Evolutionary conservation across 2,329 filamentous ascomycete genomes (phyloP), one percentile per base, ranked within the genome.

Genomic region (Diplodia corticola): DNA sequence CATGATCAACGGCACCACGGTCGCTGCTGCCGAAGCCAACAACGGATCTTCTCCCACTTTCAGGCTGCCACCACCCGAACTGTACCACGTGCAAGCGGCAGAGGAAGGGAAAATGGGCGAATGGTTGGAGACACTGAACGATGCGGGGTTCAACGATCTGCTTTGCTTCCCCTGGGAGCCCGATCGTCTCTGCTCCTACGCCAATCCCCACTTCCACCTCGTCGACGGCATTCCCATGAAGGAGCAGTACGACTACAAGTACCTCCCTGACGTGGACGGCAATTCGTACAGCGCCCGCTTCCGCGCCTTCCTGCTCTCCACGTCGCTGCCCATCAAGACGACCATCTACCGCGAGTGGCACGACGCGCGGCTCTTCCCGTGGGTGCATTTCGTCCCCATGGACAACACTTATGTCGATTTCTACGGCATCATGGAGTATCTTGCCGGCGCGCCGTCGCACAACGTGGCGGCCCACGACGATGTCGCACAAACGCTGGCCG

Each of bases 321-420:
- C 86, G 2, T 88, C 86, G 17, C 76, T 93, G 9, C 89, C 89
- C 0, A 86, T 95, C 78, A 95, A 94, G 79, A 86, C 89, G 5
- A 92, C 91, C 0, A 80, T 94, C 24, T 95, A 89, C 78, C 84
- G 86, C 22, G 91, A 95, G 75, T 95, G 91, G 91, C 91, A 93
- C 73, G 91, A 93, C 74, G 81, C 69, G 71, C 81, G 74, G 70
- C 81, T 94, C 1, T 81, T 92, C 2, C 84, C 90, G 0, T 95
- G 91, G 91, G 87, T 87, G 72, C 91, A 95, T 76, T 94, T 91
- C 71, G 88, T 93, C 1, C 91, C 91, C 17, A 88, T 94, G 84
- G 89, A 93, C 73, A 90, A 86, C 72, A 85, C 88, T 1, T 93
- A 89, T 71, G 80, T 85, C 40, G 91, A 93, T 70, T 84, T 90